phyloP scores from a whole-genome alignment of 1,284 basidiomycete species.

The Apiotrichum domesticum region DNA sequence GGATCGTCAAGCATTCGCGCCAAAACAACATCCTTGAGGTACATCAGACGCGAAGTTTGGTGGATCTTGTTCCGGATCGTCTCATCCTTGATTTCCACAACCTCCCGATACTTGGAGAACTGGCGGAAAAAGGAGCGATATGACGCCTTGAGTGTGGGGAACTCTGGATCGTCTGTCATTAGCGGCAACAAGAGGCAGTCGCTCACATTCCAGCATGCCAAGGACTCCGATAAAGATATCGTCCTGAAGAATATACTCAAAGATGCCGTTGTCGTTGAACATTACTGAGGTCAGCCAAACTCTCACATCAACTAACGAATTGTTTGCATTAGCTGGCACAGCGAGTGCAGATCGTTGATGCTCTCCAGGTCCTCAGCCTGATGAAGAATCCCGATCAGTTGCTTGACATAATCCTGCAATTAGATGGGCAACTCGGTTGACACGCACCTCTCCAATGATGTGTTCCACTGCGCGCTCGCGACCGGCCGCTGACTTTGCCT shows the following conservation, averaged over 20 bases:
- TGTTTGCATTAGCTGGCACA: slow-evolving; percentile 90
- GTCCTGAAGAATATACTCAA: slow-evolving; percentile 92
- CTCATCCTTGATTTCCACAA: slow-evolving; percentile 70
- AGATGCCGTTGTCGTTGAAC: slow-evolving; percentile 90
- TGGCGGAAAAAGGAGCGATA: slow-evolving; percentile 87
- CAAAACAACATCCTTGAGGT: slow-evolving; percentile 96
- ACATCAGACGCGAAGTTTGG: slow-evolving; percentile 91
- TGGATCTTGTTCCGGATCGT: slow-evolving; percentile 80
- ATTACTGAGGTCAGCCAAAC: slow-evolving; percentile 58
- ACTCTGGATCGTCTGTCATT: slow-evolving; percentile 87
- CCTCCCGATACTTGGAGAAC: slow-evolving; percentile 76
- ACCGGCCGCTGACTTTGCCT: slow-evolving; percentile 35
- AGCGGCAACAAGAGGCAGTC: neutral
- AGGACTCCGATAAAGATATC: slow-evolving; percentile 87
- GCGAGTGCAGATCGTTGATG: slow-evolving; percentile 76
- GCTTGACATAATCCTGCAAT: slow-evolving; percentile 75
- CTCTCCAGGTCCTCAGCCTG: slow-evolving; percentile 90
- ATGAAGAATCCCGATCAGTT: slow-evolving; percentile 73
- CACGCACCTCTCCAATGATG: slow-evolving; percentile 50
- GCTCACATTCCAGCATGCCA: slow-evolving; percentile 93
- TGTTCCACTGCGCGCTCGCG: slow-evolving; percentile 73
- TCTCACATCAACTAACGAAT: slow-evolving; percentile 61
- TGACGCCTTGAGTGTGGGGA: slow-evolving; percentile 88
- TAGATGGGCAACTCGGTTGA: no score
- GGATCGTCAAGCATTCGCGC: slow-evolving; percentile 91